These are phyloP conservation scores for Bremia lactucae DNA, from an alignment of 352 stramenopile genomes.

Conservation along the genomic window DNA sequence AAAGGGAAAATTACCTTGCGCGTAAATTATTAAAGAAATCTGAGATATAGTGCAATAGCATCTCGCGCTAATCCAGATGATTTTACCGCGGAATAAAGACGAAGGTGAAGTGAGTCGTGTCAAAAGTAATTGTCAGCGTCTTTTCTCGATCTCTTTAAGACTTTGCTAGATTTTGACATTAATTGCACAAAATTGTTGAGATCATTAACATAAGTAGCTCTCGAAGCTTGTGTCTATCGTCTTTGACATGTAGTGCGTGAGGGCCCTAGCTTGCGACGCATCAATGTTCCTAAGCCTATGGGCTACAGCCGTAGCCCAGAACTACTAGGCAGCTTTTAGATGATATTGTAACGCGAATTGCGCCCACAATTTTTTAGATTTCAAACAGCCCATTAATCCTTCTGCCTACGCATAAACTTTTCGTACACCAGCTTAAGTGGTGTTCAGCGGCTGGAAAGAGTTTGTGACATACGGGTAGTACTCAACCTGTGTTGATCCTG, in stretches of 20 bases:
- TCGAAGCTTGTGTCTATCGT: too few species aligned
- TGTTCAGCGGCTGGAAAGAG: slow-evolving; percentile 54
- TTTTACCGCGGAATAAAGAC: slow-evolving; percentile 63
- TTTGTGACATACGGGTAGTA: slow-evolving; percentile 82
- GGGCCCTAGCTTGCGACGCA: slow-evolving; percentile 15
- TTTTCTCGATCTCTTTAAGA: too few species aligned
- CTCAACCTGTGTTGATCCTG: slow-evolving; percentile 47
- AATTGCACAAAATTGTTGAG: too few species aligned
- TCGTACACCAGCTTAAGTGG: slow-evolving; percentile 19
- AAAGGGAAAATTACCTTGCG: slow-evolving; percentile 83
- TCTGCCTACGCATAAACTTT: slow-evolving; percentile 1
- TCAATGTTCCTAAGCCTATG: slow-evolving; percentile 1
- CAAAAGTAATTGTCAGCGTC: too few species aligned
- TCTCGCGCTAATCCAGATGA: slow-evolving; percentile 68
- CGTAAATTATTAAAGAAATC: slow-evolving; percentile 81
- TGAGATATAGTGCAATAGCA: slow-evolving; percentile 83
- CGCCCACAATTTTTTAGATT: neutral
- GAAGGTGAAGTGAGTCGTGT: slow-evolving; percentile 61
- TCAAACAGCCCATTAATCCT: neutral
- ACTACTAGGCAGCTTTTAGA: too few species aligned
- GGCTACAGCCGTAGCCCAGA: too few species aligned
- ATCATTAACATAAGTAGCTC: too few species aligned
- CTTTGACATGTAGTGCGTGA: slow-evolving; percentile 52
- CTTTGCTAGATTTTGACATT: too few species aligned
- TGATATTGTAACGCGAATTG: too few species aligned